phyloP scores from a whole-genome alignment of 2,329 filamentous ascomycete species.

The Dendrostoma leiphaemia region DNA sequence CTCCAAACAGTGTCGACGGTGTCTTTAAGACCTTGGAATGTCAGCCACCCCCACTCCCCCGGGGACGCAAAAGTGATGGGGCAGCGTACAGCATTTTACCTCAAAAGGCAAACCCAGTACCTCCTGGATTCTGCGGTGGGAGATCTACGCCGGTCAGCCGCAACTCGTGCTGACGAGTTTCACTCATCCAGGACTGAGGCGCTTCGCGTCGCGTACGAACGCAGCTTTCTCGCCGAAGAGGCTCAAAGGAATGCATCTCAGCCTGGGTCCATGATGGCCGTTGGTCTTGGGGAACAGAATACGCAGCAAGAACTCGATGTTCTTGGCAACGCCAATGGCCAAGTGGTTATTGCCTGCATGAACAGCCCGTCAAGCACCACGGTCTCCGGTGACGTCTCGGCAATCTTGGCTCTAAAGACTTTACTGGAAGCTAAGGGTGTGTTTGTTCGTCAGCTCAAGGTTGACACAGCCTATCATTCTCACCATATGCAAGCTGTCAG shows the following conservation, averaged over 20 bases:
- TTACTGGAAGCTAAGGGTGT: constrained; percentile 23
- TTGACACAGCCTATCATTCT: constrained; percentile 29
- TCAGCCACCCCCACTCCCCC: no score
- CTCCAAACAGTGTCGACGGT: no score
- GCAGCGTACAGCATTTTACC: no score
- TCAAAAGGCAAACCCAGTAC: no score
- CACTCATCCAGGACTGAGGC: no score
- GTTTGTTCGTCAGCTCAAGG: constrained; percentile 31
- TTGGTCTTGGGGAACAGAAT: constrained; percentile 7
- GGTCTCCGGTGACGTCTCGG: constrained; percentile 25
- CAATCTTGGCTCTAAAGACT: constrained; percentile 26
- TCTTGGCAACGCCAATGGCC: constrained; percentile 17
- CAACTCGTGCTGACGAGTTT: no score
- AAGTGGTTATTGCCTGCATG: constrained; percentile 41
- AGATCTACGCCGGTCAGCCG: no score
- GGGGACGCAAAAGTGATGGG: no score
- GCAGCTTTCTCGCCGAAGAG: constrained; percentile 1
- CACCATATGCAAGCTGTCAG: background rate
- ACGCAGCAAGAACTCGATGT: constrained; percentile 4
- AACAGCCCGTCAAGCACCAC: constrained; percentile 31
- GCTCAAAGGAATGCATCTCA: background rate
- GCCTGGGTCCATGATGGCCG: constrained; percentile 20
- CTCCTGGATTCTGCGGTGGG: no score
- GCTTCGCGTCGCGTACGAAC: background rate
- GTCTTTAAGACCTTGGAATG: no score